Evolutionary conservation across 768 basidiomycete species (phyloP), one percentile per base, ranked within the genome.

Genomic region (Leccinum truebloodii): DNA sequence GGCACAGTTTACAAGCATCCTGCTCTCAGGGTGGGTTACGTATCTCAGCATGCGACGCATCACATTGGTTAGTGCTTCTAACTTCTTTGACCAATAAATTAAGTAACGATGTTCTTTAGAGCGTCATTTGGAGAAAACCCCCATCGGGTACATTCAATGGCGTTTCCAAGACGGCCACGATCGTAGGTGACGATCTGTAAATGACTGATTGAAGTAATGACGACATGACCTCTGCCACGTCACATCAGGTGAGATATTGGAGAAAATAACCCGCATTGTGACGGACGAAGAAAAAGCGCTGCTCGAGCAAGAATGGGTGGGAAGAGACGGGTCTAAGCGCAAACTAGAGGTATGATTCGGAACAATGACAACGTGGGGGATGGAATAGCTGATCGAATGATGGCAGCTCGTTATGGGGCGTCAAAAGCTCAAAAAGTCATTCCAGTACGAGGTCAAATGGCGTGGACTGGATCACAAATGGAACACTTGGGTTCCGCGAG

Each of bases 141-240:
- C 96, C 26, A 92, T 95, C 61, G 90, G 89, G 57, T 98, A 98
- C 71, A 97, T 98, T 68, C 94, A 97, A 78, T 98, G 95, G 95
- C 90, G 95, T 67, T 98, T 95, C 86, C 95, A 98, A 73, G 95
- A 97, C 75, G 96, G 95, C 53, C 91, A 96, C 76, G 95, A 98
- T 81, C 90, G 94, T 91, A 73, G 65, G 86, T 80, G 60, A 59
- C 62, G 44, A 71, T 51, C 26, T 62, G 10, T 14, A 58, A 18
- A 65, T 48, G 58, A 55, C 63, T 35, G 50, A 18, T 32, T 52
- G 61, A 64, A 24, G 35, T 46, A 57, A 20, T 53, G 61, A 44
- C 54, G 48, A 58, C 59, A 41, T 57, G 52, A 58, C 46, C 46
- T 61, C 59, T 61, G 54, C 49, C 66, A 62, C 59, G 51, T 62